Evolutionary conservation across 768 basidiomycete species (phyloP), one percentile per base, ranked within the genome.

Genomic region (Tylopilus sp.): DNA sequence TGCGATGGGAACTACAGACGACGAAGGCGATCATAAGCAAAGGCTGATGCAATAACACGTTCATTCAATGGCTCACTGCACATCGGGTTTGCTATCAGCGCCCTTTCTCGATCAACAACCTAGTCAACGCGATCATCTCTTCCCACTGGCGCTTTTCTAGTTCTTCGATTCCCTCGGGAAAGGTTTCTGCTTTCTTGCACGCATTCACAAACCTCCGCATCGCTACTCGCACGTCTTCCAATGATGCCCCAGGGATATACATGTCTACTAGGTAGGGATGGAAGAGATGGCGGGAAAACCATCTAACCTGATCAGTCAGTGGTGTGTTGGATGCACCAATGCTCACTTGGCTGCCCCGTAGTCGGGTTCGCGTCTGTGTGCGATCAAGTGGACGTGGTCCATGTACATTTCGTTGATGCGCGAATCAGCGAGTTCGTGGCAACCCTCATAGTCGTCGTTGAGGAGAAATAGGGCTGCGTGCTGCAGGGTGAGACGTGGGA

Each of bases 321-420:
- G 16, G 26, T 22, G 25, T 4, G 9, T 16, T 19, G 14, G 21
- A 31, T 33, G 21, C 21, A 13, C 25, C 24, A 10, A 36, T 6
- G 7, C 63, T 44, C 19, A 59, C 56, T 45, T 59, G 48, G 52
- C 50, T 24, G 52, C 54, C 38, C 25, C n/a, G 25, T 64, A 62
- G 26, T 67, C 59, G 21, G 65, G 63, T 37, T 64, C 65, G 19
- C 65, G 56, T 45, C 59, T 58, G 40, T 66, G 62, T 24, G 54
- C 56, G 29, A 65, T 62, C 22, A 57, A 53, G 28, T 67, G 55
- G 30, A 62, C 33, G 41, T 65, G 63, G 30, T 65, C 59, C 31
- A 56, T 29, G 45, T 65, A 65, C 6, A 54, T 53, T 31, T 62
- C 38, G 5, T 64, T 62, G 33, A 61, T 61, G 10, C 47, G 59